phyloP scores from a whole-genome alignment of 352 stramenopile species.

The Phytophthora ohioensis region DNA sequence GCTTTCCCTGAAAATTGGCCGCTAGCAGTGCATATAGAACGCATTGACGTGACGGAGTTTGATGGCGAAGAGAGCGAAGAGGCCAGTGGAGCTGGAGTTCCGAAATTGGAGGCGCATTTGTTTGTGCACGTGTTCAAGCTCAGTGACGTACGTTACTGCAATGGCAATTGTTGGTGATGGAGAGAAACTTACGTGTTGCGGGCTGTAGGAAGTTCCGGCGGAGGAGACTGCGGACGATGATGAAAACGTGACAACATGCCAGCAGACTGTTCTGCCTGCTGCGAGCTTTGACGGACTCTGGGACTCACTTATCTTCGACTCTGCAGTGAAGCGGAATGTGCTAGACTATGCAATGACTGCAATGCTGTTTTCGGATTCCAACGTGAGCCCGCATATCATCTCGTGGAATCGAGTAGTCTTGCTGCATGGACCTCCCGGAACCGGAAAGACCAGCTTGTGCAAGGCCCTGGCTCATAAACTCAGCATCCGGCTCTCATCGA shows the following conservation, averaged over 20 bases:
- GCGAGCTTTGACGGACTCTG: slow-evolving; percentile 74
- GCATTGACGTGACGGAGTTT: slow-evolving; percentile 58
- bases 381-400: slow-evolving; percentile 91
- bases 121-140: slow-evolving; percentile 81
- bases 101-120: slow-evolving; percentile 49
- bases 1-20: slow-evolving; percentile 30
- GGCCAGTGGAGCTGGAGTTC: slow-evolving; percentile 15
- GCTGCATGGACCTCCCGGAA: slow-evolving; percentile 93
- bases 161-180: not conserved
- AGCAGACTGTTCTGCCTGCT: slow-evolving; percentile 80
- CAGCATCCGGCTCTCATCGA: slow-evolving; percentile 82
- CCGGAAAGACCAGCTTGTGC: slow-evolving; percentile 93
- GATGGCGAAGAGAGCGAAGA: slow-evolving; percentile 22
- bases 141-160: slow-evolving; percentile 52
- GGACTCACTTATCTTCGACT: slow-evolving; percentile 90
- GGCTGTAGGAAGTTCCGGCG: slow-evolving; percentile 57
- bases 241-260: slow-evolving; percentile 82
- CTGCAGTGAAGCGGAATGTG: slow-evolving; percentile 78
- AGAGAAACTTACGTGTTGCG: not conserved
- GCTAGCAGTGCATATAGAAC: slow-evolving; percentile 47
- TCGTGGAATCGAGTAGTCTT: slow-evolving; percentile 94
- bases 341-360: slow-evolving; percentile 91
- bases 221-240: slow-evolving; percentile 86
- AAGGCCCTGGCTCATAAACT: slow-evolving; percentile 94
- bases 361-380: slow-evolving; percentile 89